Percentiles rank a stretch among this genome's conserved stretches.
Evolutionary conservation across 2,329 filamentous ascomycete species (phyloP).

Genomic region (Coccinonectria pachysandricola): DNA sequence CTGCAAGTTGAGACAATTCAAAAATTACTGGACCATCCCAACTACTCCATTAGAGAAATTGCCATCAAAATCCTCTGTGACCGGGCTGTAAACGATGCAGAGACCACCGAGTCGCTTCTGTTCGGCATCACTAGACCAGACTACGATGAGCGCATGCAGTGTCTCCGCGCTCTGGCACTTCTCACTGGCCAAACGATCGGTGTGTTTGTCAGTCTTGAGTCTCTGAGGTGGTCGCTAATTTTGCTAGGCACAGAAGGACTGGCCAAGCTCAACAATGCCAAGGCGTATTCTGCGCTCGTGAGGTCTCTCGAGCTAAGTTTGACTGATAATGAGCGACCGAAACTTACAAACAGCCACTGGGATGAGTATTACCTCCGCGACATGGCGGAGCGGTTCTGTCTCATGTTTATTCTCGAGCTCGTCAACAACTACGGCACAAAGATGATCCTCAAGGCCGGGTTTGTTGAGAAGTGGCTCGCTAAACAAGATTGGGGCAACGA

Average conservation of each 20-base stretch:
- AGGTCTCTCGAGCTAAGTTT: constrained; percentile 48
- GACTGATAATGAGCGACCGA: constrained; percentile 37
- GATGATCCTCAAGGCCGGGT: constrained; percentile 49
- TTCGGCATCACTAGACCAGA: constrained; percentile 48
- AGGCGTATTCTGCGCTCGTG: constrained; percentile 47
- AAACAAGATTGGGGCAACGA: constrained; percentile 58
- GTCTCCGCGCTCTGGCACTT: constrained; percentile 45
- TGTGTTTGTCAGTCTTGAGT: constrained; percentile 7
- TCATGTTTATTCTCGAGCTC: constrained; percentile 47
- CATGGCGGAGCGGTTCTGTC: constrained; percentile 48
- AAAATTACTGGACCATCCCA: constrained; percentile 60
- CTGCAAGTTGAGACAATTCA: constrained; percentile 56
- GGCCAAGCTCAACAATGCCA: constrained; percentile 37
- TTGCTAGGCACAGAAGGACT: constrained; percentile 27
- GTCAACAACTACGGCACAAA: constrained; percentile 48
- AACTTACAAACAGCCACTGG: constrained; percentile 44
- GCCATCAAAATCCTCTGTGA: constrained; percentile 49
- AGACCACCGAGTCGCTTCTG: constrained; percentile 40
- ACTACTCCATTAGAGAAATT: constrained; percentile 61
- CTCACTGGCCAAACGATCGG: constrained; percentile 34
- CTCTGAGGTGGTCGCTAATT: constrained; percentile 11
- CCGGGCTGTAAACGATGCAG: constrained; percentile 47
- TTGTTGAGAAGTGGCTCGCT: constrained; percentile 65
- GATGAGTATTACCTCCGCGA: constrained; percentile 55
- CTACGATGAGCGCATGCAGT: constrained; percentile 48